Percentiles rank a stretch among this genome's conserved stretches.
Conservation (phyloP, 2,329 filamentous ascomycete species). For the Microsporum audouinii region DNA sequence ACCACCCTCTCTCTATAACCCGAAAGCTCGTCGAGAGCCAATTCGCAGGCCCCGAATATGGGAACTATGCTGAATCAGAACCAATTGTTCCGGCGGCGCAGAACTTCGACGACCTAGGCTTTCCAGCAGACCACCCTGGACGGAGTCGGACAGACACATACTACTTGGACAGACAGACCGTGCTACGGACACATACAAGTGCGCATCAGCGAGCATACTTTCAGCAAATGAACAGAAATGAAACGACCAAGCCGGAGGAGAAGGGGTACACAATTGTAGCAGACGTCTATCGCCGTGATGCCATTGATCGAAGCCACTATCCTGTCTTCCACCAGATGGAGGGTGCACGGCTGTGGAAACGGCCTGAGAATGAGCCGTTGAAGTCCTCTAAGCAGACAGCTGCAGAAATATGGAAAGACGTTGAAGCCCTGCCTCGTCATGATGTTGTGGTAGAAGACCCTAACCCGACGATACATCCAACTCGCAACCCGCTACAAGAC, state of each 20-base stretch:
- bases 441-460: conserved; percentile 69
- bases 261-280: conserved; percentile 82
- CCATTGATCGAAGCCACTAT: conserved; percentile 89
- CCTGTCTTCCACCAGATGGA: conserved; percentile 99
- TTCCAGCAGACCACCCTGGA: conserved; percentile 76
- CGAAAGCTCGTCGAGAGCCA: conserved; percentile 83
- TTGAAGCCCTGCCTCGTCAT: conserved; percentile 61
- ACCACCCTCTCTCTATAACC: conserved; percentile 85
- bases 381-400: conserved; percentile 36
- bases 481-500: conserved; percentile 72
- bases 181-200: conserved; percentile 86
- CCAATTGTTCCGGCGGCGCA: conserved; percentile 74
- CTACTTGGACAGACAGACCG: conserved; percentile 74
- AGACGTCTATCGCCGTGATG: conserved; percentile 91
- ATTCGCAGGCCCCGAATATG: conserved; percentile 63
- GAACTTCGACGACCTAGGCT: conserved; percentile 96
- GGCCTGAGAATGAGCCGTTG: conserved; percentile 32
- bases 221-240: conserved; percentile 46
- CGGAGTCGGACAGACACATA: conserved; percentile 85
- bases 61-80: conserved; percentile 64
- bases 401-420: conserved; percentile 55
- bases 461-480: conserved; percentile 63
- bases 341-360: conserved; percentile 80
- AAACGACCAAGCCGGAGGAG: conserved; percentile 24
- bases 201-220: conserved; percentile 85